Base-by-base conservation (phyloP, 2,329 filamentous ascomycete species). In the Colletotrichum godetiae region DNA sequence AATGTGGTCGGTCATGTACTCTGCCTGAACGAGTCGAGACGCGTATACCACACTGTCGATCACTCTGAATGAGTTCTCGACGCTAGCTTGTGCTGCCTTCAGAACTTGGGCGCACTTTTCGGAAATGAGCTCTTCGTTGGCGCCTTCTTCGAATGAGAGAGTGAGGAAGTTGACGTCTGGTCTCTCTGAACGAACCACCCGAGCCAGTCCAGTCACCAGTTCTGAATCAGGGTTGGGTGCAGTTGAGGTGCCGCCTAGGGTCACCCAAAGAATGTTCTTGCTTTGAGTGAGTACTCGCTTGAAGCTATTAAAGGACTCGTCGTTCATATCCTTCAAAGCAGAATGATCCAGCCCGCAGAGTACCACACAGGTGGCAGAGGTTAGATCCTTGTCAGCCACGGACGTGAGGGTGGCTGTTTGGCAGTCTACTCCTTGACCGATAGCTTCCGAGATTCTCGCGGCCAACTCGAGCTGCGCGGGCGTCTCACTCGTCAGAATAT, bases 131-230 rank as follows among this genome's bases (percentile, higher is more conserved):
- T 66, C 55, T 0, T 72, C 35, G 8, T 42, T 49, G 1, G 68
- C 68, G 12, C 60, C 31, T 42, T 58, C 33, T 3, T 76, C 77
- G 11, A 75, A 78, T 61, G 75, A 76, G 6, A 76, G 58, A 11
- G 70, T 78, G 3, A 74, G 29, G 35, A 79, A 75, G n/a, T 73
- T 74, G 37, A 75, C 46, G 1, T 72, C 61, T 2, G 77, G 77
- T 22, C 75, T 72, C 58, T 74, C 72, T 5, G 68, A 67, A 4
- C 78, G 73, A 4, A 78, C 67, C 0, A 77, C 77, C 8, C 78
- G 72, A 8, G 77, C 75, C 13, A 79, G 74, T 1, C 78, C 78
- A 3, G 74, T 73, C 2, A 77, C 67, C 10, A 78, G 55, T 37
- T 77, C 77, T 13, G 74, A 66, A 22, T 77, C 63, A 2, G 78